Conservation (phyloP, 2,329 filamentous ascomycete species). For the Penicillium paneum region DNA sequence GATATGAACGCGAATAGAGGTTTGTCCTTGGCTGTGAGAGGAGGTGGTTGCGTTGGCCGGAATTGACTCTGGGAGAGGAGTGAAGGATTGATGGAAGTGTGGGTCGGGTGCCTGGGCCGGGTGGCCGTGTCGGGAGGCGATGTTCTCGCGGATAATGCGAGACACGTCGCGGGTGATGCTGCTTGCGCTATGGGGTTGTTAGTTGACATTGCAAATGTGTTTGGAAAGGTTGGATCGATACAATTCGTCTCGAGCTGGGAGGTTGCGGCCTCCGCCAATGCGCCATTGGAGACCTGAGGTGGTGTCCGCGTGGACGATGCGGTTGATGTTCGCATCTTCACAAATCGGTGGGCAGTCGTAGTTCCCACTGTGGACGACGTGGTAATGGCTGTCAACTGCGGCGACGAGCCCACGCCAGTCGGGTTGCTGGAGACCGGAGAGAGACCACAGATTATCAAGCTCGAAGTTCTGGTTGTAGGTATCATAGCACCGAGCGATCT, state of each 20-base stretch:
- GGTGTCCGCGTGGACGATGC: conserved; percentile 37
- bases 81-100: conserved; percentile 19
- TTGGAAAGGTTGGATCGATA: conserved; percentile 22
- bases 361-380: conserved; percentile 38
- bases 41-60: conserved; percentile 6
- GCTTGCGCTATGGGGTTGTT: conserved; percentile 36
- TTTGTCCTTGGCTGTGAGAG: conserved; percentile 17
- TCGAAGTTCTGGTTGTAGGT: conserved; percentile 40
- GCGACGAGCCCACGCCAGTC: conserved; percentile 46
- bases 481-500: conserved; percentile 37
- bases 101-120: conserved; percentile 8
- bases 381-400: conserved; percentile 45
- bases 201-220: conserved; percentile 3
- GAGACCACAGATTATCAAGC: conserved; percentile 41
- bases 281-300: conserved; percentile 35
- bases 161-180: conserved; percentile 43
- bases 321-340: conserved; percentile 36
- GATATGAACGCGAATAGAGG: conserved; percentile 39
- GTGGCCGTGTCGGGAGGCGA: conserved; percentile 27
- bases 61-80: conserved; percentile 3
- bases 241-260: conserved; percentile 41
- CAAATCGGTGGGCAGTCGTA: conserved; percentile 32
- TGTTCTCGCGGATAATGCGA: conserved; percentile 40
- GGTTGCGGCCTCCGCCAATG: conserved; percentile 31
- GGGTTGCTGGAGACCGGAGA: conserved; percentile 42